phyloP scores from a whole-genome alignment of 805 yeast genomes.

The Suhomyces sp. region DNA sequence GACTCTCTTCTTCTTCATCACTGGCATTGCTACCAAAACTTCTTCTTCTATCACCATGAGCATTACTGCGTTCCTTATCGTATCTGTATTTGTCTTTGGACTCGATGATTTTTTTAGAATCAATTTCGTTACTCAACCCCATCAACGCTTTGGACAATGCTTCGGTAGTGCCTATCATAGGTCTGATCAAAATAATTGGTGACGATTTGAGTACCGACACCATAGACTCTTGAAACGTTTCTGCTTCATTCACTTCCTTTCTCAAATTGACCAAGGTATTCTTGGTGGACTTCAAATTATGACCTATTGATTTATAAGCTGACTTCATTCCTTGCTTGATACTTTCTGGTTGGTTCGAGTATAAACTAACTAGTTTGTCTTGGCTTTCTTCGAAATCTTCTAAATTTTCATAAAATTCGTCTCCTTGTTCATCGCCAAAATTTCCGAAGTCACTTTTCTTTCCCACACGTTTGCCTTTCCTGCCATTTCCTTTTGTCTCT shows the following conservation, averaged over 20 bases:
- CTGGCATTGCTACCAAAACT: not conserved
- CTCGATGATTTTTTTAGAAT: conserved; percentile 57
- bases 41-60: not conserved
- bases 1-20: conserved; percentile 4
- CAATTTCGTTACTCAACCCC: conserved; percentile 80
- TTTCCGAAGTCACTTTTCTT: conserved; percentile 24
- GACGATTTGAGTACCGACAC: conserved; percentile 68
- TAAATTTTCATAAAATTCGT: conserved; percentile 19
- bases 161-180: conserved; percentile 90
- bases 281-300: conserved; percentile 63
- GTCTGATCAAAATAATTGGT: conserved; percentile 77
- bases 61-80: not conserved
- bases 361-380: conserved; percentile 54
- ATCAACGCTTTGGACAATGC: conserved; percentile 78
- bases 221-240: conserved; percentile 64
- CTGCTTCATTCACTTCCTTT: conserved; percentile 60
- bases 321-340: conserved; percentile 67
- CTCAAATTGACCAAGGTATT: conserved; percentile 60
- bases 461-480: conserved; percentile 10
- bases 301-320: conserved; percentile 73
- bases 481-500: not conserved
- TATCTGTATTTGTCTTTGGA: conserved; percentile 64
- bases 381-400: conserved; percentile 19
- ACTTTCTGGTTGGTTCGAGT: conserved; percentile 79
- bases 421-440: conserved; percentile 15